Conservation (phyloP, 2,329 filamentous ascomycete genomes). For the Aspergillus fumigatiaffinis region DNA sequence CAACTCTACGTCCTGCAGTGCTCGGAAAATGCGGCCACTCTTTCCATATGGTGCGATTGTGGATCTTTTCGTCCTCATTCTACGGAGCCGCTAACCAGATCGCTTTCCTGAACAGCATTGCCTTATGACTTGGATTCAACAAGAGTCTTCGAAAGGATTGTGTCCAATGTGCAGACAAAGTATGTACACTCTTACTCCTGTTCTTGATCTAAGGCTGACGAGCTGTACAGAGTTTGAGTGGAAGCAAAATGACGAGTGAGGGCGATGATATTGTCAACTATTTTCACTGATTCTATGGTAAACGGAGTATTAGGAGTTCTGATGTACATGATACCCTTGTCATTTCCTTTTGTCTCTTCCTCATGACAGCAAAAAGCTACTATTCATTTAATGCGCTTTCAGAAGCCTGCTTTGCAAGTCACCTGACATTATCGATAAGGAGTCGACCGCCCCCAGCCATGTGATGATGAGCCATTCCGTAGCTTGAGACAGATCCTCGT, state of each 20-base stretch:
- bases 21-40: constrained; percentile 96
- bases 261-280: not conserved
- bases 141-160: constrained; percentile 86
- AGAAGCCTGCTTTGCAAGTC: not conserved
- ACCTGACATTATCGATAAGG: constrained; percentile 29
- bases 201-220: constrained; percentile 12
- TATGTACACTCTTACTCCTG: constrained; percentile 40
- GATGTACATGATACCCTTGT: constrained; percentile 17
- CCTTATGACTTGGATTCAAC: constrained; percentile 81
- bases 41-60: constrained; percentile 77
- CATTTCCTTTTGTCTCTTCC: constrained; percentile 5
- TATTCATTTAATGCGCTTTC: not conserved
- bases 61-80: constrained; percentile 8
- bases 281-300: not conserved
- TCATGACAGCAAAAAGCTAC: constrained; percentile 1
- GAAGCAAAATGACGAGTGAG: constrained; percentile 42
- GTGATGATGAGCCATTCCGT: not conserved
- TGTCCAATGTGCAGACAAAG: constrained; percentile 98
- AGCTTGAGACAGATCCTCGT: not conserved
- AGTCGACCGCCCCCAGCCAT: constrained; percentile 5
- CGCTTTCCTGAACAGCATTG: constrained; percentile 64
- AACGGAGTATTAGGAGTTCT: constrained; percentile 7
- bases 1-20: constrained; percentile 51
- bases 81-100: not conserved
- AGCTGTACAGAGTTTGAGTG: constrained; percentile 49